Evolutionary conservation across 768 basidiomycete species (phyloP).

Genomic region (Tulasnella sp.): DNA sequence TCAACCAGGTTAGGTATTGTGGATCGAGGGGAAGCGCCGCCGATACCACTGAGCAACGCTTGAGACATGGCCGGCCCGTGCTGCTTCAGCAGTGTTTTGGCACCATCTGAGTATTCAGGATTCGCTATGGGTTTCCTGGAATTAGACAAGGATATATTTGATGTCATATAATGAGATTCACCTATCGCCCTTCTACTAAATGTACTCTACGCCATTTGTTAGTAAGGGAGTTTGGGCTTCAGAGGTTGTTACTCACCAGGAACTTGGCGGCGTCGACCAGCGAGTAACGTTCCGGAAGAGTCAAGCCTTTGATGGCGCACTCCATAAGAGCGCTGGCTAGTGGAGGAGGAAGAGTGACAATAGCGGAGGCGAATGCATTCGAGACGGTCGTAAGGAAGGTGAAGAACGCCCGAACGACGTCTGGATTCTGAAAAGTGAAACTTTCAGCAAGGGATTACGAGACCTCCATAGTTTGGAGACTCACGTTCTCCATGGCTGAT

Average conservation of each 20-base stretch:
- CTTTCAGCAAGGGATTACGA: neutral
- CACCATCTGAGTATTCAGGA: constrained; percentile 62
- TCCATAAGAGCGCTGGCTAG: constrained; percentile 69
- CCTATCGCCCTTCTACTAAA: constrained; percentile 18
- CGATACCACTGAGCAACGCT: constrained; percentile 78
- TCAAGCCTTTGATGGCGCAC: constrained; percentile 66
- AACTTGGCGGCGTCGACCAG: constrained; percentile 81
- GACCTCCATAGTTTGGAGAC: constrained; percentile 40
- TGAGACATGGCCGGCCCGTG: constrained; percentile 72
- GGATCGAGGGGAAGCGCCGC: constrained; percentile 80
- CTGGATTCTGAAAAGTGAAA: constrained; percentile 69
- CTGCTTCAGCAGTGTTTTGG: constrained; percentile 50
- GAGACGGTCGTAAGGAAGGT: constrained; percentile 74
- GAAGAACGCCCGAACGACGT: constrained; percentile 89
- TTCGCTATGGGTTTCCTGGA: constrained; percentile 43
- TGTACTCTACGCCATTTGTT: constrained; percentile 21
- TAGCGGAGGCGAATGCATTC: constrained; percentile 61
- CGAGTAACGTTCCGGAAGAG: constrained; percentile 82
- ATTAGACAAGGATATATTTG: neutral
- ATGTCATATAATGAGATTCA: neutral
- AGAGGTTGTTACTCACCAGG: constrained; percentile 57
- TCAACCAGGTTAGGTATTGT: constrained; percentile 84
- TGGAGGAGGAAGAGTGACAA: constrained; percentile 66
- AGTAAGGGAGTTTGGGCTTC: neutral
- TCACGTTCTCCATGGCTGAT: constrained; percentile 71